These are phyloP conservation scores for Cladosporium sphaerospermum DNA, from an alignment of 2,329 filamentous ascomycete species.

Conservation along the genomic window DNA sequence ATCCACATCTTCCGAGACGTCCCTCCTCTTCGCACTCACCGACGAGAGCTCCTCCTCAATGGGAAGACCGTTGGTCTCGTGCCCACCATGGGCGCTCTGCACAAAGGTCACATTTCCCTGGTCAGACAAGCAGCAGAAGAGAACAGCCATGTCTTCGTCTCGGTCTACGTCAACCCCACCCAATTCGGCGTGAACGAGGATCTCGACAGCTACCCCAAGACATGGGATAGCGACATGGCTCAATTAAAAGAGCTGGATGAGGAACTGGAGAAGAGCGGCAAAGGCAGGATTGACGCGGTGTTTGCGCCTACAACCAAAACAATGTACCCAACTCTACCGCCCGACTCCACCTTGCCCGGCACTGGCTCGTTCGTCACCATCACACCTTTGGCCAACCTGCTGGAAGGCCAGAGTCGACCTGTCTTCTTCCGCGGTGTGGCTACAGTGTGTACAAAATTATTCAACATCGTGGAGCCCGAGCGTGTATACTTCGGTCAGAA, in stretches of 20 bases:
- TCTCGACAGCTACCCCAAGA: slow-evolving; percentile 79
- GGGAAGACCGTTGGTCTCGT: slow-evolving; percentile 77
- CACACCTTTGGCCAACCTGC: slow-evolving; percentile 70
- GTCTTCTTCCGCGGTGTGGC: slow-evolving; percentile 96
- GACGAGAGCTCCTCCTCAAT: slow-evolving; percentile 58
- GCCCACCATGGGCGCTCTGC: slow-evolving; percentile 97
- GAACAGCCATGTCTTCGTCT: slow-evolving; percentile 81
- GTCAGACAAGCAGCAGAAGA: slow-evolving; percentile 77
- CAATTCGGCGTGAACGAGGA: slow-evolving; percentile 92
- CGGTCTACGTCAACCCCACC: slow-evolving; percentile 92
- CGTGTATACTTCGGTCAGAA: slow-evolving; percentile 94
- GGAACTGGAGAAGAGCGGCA: slow-evolving; percentile 52
- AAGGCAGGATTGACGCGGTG: slow-evolving; percentile 62
- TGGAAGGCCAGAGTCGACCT: slow-evolving; percentile 80
- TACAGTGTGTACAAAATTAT: slow-evolving; percentile 91
- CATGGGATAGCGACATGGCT: slow-evolving; percentile 71
- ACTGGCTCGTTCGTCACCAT: slow-evolving; percentile 87
- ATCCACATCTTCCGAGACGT: slow-evolving; percentile 74
- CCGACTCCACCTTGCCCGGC: slow-evolving; percentile 65
- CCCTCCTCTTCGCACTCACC: slow-evolving; percentile 62
- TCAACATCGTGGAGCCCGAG: slow-evolving; percentile 74
- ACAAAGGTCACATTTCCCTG: slow-evolving; percentile 80
- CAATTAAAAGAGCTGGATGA: slow-evolving; percentile 62
- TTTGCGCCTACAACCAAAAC: slow-evolving; percentile 76
- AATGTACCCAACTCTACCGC: slow-evolving; percentile 81